phyloP scores from a whole-genome alignment of 768 basidiomycete genomes.

The Lyophyllum semitale region DNA sequence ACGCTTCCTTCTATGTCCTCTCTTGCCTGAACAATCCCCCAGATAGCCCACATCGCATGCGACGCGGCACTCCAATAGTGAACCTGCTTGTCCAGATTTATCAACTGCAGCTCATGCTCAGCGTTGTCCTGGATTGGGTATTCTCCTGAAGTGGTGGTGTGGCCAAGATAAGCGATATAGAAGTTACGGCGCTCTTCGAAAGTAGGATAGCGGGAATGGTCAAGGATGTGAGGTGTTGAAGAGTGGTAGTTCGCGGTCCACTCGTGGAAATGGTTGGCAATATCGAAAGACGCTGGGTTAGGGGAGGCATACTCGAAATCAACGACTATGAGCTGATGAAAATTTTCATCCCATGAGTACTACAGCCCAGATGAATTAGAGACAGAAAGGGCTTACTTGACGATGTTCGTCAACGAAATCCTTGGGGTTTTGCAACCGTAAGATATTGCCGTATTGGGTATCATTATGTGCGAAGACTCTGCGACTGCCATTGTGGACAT shows the following conservation, averaged over 20 bases:
- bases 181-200: constrained; percentile 75
- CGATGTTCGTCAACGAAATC: constrained; percentile 71
- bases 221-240: constrained; percentile 65
- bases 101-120: constrained; percentile 47
- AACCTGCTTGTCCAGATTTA: constrained; percentile 76
- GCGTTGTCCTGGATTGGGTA: constrained; percentile 28
- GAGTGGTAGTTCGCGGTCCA: constrained; percentile 93
- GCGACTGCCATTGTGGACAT: constrained; percentile 56
- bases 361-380: constrained; percentile 1
- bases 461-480: constrained; percentile 93
- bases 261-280: constrained; percentile 96
- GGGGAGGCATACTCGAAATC: constrained; percentile 97
- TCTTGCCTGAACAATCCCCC: constrained; percentile 91
- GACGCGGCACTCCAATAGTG: constrained; percentile 87
- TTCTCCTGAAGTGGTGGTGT: constrained; percentile 39
- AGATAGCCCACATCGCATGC: constrained; percentile 91
- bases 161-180: constrained; percentile 78
- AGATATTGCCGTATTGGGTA: constrained; percentile 91
- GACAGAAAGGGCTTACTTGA: constrained; percentile 49
- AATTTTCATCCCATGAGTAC: constrained; percentile 4
- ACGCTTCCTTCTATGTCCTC: constrained; percentile 66
- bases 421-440: constrained; percentile 62
- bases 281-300: constrained; percentile 92
- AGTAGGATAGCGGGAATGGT: constrained; percentile 71
- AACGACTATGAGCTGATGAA: constrained; percentile 83